phyloP scores from a whole-genome alignment of 495 filamentous ascomycete species.

The Aspergillus sclerotioniger region DNA sequence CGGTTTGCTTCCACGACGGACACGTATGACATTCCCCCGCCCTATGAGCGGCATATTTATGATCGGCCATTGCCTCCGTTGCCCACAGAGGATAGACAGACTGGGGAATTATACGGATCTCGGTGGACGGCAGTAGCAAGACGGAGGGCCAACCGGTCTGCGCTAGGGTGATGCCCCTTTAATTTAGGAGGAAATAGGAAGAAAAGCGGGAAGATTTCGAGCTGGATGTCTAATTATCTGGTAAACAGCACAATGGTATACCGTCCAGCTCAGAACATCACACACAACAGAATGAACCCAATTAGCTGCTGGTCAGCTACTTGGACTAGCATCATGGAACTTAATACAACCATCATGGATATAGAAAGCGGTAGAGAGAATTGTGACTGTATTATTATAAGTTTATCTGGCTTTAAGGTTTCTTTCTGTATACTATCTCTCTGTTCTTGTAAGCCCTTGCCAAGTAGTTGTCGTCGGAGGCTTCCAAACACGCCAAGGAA shows the following conservation, averaged over 20 bases:
- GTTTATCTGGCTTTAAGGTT: no score
- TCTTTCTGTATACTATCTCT: no score
- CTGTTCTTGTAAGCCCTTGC: no score
- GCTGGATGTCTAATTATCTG: neutral
- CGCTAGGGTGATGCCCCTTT: neutral
- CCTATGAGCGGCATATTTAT: slow-evolving; percentile 21
- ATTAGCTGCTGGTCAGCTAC: neutral
- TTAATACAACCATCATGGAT: no score
- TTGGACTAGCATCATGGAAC: neutral
- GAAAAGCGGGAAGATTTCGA: neutral
- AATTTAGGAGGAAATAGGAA: neutral
- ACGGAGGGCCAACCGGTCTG: neutral
- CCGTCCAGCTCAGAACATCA: neutral
- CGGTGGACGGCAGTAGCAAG: slow-evolving; percentile 22
- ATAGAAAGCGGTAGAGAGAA: no score
- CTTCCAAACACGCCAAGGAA: no score
- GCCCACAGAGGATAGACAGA: neutral
- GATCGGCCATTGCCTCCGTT: slow-evolving; percentile 14
- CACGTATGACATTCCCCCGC: slow-evolving; percentile 15
- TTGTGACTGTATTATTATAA: no score
- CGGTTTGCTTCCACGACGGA: neutral
- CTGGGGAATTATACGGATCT: slow-evolving; percentile 4
- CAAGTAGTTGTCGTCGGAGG: no score
- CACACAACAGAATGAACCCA: neutral
- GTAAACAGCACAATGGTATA: neutral